Base-by-base conservation (phyloP, 148 eudicot genomes). In the Fagopyrum tataricum region DNA sequence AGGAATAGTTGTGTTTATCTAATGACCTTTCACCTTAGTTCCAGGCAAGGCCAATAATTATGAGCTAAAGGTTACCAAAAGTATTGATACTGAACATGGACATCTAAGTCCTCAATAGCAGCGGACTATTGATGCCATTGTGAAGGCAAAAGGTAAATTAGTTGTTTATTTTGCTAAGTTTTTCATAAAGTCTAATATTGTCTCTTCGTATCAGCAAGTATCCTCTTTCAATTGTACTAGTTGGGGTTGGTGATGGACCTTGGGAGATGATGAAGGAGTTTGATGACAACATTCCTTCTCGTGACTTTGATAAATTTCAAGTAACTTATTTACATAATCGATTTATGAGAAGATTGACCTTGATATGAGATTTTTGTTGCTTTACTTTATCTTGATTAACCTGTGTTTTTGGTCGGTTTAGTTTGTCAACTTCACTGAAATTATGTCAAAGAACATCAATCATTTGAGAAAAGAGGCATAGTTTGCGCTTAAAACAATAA, bases 231-330 rank as follows among this genome's bases (percentile, higher is more conserved):
- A 92, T 95, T 78, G 80, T 95, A 75, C 79, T 95, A 78, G 99
- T 95, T 75, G 99, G 99, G 74, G 99, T 95, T 47, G 99, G 97
- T 74, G 97, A 95, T 85, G 99, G 99, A 21, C 97, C 99, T 5
- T 95, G 97, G 99, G 99, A 92, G 78, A 92, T 82, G 92, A 95
- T 95, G 99, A 87, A 79, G 81, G 97, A 95, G 75, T 95, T 92
- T 74, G 99, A 92, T 71, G 99, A 92, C 81, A 95, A 95, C 71
- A 91, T 95, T 64, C 97, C 96, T 73, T 86, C 97, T 26, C 85
- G 99, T 21, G 92, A 84, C 75, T 95, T 95, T 40, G 99, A 95
- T 78, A 95, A 95, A 81, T 95, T 95, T 78, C 99, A 95, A 92
- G 99, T 86, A 75, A 72, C 81, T 10, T 17, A 72, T 37, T 37